A percentile compares a stretch with the other conserved stretches of the same genome.
phyloP scores from a whole-genome alignment of 257 asterid genomes.

The Echites panduratus region DNA sequence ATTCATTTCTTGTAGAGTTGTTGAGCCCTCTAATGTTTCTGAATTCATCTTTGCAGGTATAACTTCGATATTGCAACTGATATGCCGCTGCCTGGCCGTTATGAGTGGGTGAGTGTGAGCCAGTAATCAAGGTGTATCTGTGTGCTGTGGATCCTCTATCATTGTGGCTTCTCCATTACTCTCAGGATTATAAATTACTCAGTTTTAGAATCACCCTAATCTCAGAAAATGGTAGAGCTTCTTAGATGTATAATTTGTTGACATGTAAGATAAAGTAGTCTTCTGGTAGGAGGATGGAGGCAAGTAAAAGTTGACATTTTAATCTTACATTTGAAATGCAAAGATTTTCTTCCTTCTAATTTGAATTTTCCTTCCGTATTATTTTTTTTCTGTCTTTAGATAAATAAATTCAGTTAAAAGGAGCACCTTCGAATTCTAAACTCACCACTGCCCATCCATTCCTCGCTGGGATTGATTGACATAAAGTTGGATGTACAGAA shows the following conservation, averaged over 20 bases:
- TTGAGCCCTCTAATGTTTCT: neutral
- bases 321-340: slow-evolving; percentile 11
- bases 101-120: slow-evolving; percentile 56
- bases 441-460: neutral
- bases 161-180: slow-evolving; percentile 1
- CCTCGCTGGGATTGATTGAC: neutral
- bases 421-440: neutral
- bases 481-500: neutral
- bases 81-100: slow-evolving; percentile 61
- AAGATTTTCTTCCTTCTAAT: neutral
- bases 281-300: slow-evolving; percentile 4
- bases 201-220: neutral
- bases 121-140: slow-evolving; percentile 23
- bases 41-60: slow-evolving; percentile 42
- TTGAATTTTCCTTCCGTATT: neutral
- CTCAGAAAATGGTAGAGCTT: neutral
- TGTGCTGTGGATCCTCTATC: neutral
- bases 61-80: slow-evolving; percentile 53
- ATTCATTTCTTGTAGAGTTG: neutral
- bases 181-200: neutral
- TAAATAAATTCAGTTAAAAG: neutral
- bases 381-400: neutral
- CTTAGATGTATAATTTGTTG: slow-evolving; percentile 14
- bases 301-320: slow-evolving; percentile 6
- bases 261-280: slow-evolving; percentile 14